Percentiles rank a stretch among this genome's conserved stretches.
phyloP scores from a whole-genome alignment of 2,329 filamentous ascomycete species.

The Sporothrix inflata region DNA sequence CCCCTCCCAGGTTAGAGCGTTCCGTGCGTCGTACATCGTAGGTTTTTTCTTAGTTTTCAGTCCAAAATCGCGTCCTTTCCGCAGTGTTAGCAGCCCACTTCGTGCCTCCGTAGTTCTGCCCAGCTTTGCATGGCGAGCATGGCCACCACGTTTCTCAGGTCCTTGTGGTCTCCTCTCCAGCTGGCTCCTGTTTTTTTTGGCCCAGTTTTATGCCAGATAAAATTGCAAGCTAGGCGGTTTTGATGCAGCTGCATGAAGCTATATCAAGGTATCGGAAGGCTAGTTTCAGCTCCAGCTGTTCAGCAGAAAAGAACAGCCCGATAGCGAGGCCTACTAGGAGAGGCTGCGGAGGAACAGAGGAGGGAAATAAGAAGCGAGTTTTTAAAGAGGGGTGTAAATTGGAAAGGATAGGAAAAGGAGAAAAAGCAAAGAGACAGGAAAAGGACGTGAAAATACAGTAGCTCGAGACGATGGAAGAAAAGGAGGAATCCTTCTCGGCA shows the following conservation, averaged over 20 bases:
- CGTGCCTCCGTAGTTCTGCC: background rate
- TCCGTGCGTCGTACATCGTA: no score
- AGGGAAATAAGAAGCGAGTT: background rate
- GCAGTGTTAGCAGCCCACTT: no score
- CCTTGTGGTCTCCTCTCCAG: background rate
- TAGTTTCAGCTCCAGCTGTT: conserved; percentile 8
- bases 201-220: conserved; percentile 18
- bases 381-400: background rate
- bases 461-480: background rate
- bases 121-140: background rate
- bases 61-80: no score
- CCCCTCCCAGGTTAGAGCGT: no score
- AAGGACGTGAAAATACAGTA: background rate
- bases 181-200: no score
- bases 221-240: conserved; percentile 18
- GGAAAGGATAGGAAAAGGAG: background rate
- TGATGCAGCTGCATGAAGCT: conserved; percentile 17
- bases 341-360: background rate
- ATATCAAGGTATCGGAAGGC: background rate
- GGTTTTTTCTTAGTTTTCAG: background rate
- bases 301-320: background rate
- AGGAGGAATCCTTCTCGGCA: background rate
- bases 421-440: background rate
- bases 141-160: conserved; percentile 16
- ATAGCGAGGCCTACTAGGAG: background rate